Conservation (phyloP, 306 rosid species). For the Betula pendula region DNA sequence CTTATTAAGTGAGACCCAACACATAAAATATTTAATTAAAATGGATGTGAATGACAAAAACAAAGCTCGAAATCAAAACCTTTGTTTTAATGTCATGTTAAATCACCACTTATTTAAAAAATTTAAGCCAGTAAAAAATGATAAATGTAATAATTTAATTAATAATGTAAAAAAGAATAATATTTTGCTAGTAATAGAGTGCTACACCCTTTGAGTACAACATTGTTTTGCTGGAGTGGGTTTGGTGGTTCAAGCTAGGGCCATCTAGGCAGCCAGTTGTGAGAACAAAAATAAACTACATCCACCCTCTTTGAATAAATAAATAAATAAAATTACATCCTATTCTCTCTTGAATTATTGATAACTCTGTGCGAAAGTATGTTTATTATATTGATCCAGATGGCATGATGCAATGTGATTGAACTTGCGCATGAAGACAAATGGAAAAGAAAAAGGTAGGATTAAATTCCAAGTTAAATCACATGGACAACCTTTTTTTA, state of each 20-base stretch:
- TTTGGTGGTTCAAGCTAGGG: not conserved
- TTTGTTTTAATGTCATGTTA: too few species aligned
- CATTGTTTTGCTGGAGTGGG: not conserved
- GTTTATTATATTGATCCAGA: not conserved
- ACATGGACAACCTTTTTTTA: not conserved
- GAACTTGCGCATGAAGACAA: not conserved
- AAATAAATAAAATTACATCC: not conserved
- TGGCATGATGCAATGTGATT: not conserved
- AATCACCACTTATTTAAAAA: too few species aligned
- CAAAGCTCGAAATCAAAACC: too few species aligned
- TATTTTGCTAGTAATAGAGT: not conserved
- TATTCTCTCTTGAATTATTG: not conserved
- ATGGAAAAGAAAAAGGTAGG: not conserved
- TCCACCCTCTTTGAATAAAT: too few species aligned
- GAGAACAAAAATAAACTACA: not conserved
- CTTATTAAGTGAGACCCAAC: too few species aligned
- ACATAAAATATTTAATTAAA: too few species aligned
- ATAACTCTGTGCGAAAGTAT: not conserved
- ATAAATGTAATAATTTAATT: not conserved
- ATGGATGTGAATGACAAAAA: too few species aligned
- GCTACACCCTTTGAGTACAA: not conserved
- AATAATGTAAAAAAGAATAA: too few species aligned
- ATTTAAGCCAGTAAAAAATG: too few species aligned
- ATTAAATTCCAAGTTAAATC: not conserved
- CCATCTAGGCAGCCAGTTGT: not conserved